Evolutionary conservation across 2,329 filamentous ascomycete species (phyloP), one percentile per base, ranked within the genome.

Genomic region (Pseudocercospora ulei): DNA sequence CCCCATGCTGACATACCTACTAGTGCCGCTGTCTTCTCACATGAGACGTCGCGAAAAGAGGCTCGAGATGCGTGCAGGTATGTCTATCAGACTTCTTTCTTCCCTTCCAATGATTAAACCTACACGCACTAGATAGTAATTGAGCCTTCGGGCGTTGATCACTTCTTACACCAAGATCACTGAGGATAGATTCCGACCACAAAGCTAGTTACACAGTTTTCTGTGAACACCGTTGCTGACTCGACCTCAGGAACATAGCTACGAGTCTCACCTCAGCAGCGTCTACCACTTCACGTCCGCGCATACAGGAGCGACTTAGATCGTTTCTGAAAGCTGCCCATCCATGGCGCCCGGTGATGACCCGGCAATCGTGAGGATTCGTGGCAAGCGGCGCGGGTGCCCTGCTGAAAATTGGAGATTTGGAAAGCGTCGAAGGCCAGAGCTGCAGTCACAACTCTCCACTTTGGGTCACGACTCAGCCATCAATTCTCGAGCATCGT

Each of bases 91-190:
- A 30, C 34, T 20, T 27, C 35, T 24, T 35, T 33, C 35, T 12
- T 27, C 56, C 55, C 48, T 63, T 69, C 70, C 74, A 56, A 76
- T 76, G 76, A 80, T 78, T 77, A 80, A 60, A 70, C 56, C 57
- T 58, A 34, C 38, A 55, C 46, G 65, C 70, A 69, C 70, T 79
- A 80, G 76, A 80, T 57, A 58, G 56, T 60, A 61, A 57, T 55
- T 60, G 57, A 61, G 53, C 54, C 49, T 53, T 43, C 50, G 48
- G 55, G 50, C 36, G 52, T 18, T 59, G 57, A 58, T 56, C 51
- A 46, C 44, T 53, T 49, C 56, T 55, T 56, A 58, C 56, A 61
- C 59, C 59, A 61, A 61, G 59, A 61, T 61, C 59, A 57, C 58
- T 61, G 59, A 61, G 55, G 51, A 46, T 34, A 43, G 9, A n/a